phyloP scores from a whole-genome alignment of 2,329 filamentous ascomycete species.

The Colletotrichum sp. region DNA sequence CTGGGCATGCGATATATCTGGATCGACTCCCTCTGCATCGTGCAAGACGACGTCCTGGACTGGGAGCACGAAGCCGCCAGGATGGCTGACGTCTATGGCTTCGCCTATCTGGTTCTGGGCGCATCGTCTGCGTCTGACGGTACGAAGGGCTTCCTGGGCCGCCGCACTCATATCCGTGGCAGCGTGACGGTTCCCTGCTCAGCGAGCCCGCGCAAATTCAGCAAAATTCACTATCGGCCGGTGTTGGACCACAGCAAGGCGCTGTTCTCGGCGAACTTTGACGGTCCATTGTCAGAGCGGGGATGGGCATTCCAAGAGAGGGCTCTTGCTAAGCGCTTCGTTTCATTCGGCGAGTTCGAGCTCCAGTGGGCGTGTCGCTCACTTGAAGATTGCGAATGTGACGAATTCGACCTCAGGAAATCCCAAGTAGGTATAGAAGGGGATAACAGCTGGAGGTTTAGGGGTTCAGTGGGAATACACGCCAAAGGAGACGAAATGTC shows the following conservation, averaged over 20 bases:
- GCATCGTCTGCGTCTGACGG: not conserved
- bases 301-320: not conserved
- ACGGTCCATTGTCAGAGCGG: not conserved
- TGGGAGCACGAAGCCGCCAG: constrained; percentile 13
- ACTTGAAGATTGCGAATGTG: not conserved
- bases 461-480: not conserved
- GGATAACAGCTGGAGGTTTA: not conserved
- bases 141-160: not conserved
- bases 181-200: not conserved
- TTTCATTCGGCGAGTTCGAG: not conserved
- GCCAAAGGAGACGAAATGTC: not conserved
- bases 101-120: not conserved
- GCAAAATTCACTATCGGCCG: not conserved
- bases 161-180: not conserved
- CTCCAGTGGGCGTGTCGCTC: not conserved
- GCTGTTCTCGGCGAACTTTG: not conserved
- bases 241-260: not conserved
- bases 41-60: constrained; percentile 20
- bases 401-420: not conserved
- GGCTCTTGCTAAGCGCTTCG: not conserved
- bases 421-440: not conserved
- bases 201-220: not conserved
- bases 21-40: constrained; percentile 23
- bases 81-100: not conserved
- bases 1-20: constrained; percentile 22